These are phyloP conservation scores for Mimosa pudica DNA, from an alignment of 306 rosid species.

Conservation along the genomic window DNA sequence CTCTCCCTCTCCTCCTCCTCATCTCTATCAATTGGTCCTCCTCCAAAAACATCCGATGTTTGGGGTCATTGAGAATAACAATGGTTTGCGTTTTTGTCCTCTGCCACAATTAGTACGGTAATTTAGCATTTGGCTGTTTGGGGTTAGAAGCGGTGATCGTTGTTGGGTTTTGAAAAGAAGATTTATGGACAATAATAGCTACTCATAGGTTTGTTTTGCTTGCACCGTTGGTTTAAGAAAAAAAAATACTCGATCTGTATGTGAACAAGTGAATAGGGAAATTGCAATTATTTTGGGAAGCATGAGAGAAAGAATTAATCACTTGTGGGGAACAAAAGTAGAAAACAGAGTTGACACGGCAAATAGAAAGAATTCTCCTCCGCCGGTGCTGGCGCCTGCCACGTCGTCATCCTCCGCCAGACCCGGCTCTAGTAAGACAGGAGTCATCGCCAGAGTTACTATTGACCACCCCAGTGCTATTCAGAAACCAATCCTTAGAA, in stretches of 20 bases:
- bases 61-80: too few species aligned
- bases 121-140: not conserved
- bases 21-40: too few species aligned
- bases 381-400: too few species aligned
- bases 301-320: conserved; percentile 4
- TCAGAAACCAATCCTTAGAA: too few species aligned
- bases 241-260: not conserved
- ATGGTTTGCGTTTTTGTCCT: not conserved
- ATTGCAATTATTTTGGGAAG: not conserved
- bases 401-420: too few species aligned
- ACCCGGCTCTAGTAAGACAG: too few species aligned
- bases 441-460: too few species aligned
- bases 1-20: too few species aligned
- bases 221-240: not conserved
- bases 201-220: not conserved
- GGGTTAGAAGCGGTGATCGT: not conserved
- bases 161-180: not conserved
- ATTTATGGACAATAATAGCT: not conserved
- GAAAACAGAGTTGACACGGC: conserved; percentile 24
- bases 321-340: not conserved
- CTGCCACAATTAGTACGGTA: not conserved
- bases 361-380: too few species aligned
- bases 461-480: too few species aligned
- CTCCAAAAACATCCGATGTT: too few species aligned
- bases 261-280: not conserved